phyloP scores from a whole-genome alignment of 768 basidiomycete genomes.

The Boletus sensibilis region DNA sequence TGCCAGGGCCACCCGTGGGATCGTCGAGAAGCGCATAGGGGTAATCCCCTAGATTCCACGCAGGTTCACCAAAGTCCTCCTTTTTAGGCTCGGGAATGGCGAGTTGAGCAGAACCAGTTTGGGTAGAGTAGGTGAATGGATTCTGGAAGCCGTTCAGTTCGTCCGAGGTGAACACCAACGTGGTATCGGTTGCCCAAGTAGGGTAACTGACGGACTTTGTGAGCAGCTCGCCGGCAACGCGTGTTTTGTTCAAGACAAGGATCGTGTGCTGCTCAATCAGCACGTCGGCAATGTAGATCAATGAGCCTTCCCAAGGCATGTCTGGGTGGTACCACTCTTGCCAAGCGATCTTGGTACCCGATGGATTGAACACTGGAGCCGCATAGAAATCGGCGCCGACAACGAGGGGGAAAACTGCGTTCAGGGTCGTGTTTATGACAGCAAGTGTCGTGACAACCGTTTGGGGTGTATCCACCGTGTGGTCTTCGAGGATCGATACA shows the following conservation, averaged over 20 bases:
- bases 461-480: slow-evolving; percentile 44
- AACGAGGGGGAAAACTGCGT: slow-evolving; percentile 45
- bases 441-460: slow-evolving; percentile 52
- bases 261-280: slow-evolving; percentile 23
- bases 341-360: slow-evolving; percentile 60
- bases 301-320: slow-evolving; percentile 70
- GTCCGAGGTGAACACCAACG: slow-evolving; percentile 64
- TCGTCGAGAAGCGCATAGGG: slow-evolving; percentile 48
- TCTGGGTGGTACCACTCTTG: slow-evolving; percentile 67
- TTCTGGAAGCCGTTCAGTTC: slow-evolving; percentile 60
- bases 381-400: slow-evolving; percentile 74
- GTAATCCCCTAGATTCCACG: slow-evolving; percentile 52
- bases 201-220: slow-evolving; percentile 60
- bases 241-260: slow-evolving; percentile 38
- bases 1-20: slow-evolving; percentile 16
- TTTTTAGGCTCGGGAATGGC: slow-evolving; percentile 39
- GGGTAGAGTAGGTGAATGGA: slow-evolving; percentile 54
- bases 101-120: slow-evolving; percentile 28
- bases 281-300: slow-evolving; percentile 55
- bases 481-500: slow-evolving; percentile 68
- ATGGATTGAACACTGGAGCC: slow-evolving; percentile 55
- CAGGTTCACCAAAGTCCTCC: slow-evolving; percentile 57
- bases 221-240: slow-evolving; percentile 51
- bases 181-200: slow-evolving; percentile 54
- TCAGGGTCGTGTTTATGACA: slow-evolving; percentile 49